phyloP scores from a whole-genome alignment of 768 basidiomycete genomes.

The Antrodiella citrinella region DNA sequence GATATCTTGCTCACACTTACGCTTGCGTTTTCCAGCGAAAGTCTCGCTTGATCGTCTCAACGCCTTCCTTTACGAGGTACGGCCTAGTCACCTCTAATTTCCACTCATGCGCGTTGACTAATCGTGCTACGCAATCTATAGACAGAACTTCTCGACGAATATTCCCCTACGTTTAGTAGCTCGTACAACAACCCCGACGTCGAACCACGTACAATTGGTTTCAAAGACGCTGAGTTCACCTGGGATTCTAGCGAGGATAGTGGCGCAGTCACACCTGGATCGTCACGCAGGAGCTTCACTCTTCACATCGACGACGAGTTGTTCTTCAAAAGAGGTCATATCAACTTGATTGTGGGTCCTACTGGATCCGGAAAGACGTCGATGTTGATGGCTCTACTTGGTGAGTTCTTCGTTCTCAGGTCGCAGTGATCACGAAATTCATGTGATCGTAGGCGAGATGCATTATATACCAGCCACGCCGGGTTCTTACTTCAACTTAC shows the following conservation, averaged over 20 bases:
- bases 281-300: slow-evolving; percentile 16
- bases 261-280: slow-evolving; percentile 7
- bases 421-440: no score
- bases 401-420: slow-evolving; percentile 1
- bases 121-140: slow-evolving; percentile 3
- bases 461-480: slow-evolving; percentile 43
- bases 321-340: slow-evolving; percentile 17
- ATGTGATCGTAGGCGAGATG: slow-evolving; percentile 48
- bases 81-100: no score
- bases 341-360: slow-evolving; percentile 26
- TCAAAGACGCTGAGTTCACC: slow-evolving; percentile 20
- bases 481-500: slow-evolving; percentile 62
- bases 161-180: slow-evolving; percentile 2
- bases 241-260: slow-evolving; percentile 16
- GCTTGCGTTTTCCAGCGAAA: slow-evolving; percentile 35
- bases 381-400: slow-evolving; percentile 24
- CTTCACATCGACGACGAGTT: slow-evolving; percentile 22
- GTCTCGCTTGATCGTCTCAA: slow-evolving; percentile 57
- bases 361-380: slow-evolving; percentile 27
- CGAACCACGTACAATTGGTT: slow-evolving; percentile 13
- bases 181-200: slow-evolving; percentile 6
- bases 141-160: slow-evolving; percentile 24
- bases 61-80: slow-evolving; percentile 32
- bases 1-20: slow-evolving; percentile 24
- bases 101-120: no score